Evolutionary conservation across 805 yeast species (phyloP).

Genomic region (Lipomyces mesembrius): DNA sequence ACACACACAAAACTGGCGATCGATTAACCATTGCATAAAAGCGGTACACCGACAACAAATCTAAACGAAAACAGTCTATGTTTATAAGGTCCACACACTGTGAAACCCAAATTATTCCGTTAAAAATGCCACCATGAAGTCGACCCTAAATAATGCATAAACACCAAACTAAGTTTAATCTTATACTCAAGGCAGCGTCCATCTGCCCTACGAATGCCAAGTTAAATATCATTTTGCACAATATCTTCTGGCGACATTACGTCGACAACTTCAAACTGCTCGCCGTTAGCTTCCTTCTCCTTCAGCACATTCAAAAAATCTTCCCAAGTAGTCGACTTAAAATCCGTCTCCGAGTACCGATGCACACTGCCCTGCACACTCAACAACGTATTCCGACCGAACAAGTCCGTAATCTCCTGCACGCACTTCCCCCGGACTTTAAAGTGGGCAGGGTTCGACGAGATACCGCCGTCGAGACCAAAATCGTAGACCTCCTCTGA

Average conservation of each 20-base stretch:
- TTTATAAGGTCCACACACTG: neutral
- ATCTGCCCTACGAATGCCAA: neutral
- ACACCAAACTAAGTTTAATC: neutral
- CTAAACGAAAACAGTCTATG: neutral
- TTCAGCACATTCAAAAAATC: constrained; percentile 27
- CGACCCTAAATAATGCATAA: neutral
- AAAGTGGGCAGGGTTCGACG: constrained; percentile 32
- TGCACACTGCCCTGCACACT: constrained; percentile 22
- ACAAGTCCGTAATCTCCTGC: constrained; percentile 28
- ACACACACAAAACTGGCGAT: neutral
- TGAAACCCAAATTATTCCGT: neutral
- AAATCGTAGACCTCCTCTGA: constrained; percentile 36
- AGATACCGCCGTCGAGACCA: constrained; percentile 36
- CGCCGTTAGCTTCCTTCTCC: constrained; percentile 22
- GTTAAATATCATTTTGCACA: constrained; percentile 18
- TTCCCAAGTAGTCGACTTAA: constrained; percentile 36
- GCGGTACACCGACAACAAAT: neutral
- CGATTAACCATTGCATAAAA: neutral
- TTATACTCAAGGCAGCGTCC: neutral
- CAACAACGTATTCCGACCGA: constrained; percentile 29
- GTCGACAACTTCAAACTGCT: constrained; percentile 19
- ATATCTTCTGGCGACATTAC: constrained; percentile 9
- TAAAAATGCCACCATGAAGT: neutral
- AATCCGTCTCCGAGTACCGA: constrained; percentile 31
- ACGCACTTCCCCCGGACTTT: constrained; percentile 29